phyloP scores from a whole-genome alignment of 441 rosid species.

The Erodium texanum region DNA sequence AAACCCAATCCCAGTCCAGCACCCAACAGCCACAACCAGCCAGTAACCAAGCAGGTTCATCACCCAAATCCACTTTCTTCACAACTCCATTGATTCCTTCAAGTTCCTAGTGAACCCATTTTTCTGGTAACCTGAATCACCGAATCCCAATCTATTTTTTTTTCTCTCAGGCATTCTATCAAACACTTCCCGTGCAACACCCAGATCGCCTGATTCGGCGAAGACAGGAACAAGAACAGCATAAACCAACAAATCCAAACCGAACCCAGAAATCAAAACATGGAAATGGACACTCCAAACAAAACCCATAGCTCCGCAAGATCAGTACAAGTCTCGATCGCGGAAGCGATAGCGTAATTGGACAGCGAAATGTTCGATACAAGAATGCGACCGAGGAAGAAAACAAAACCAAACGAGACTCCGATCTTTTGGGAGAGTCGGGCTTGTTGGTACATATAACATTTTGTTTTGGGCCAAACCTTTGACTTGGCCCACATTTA shows the following conservation, averaged over 20 bases:
- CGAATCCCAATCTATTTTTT: slow-evolving; percentile 70
- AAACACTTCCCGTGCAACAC: slow-evolving; percentile 53
- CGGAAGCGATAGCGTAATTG: slow-evolving; percentile 64
- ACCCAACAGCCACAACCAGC: slow-evolving; percentile 65
- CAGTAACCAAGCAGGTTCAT: slow-evolving; percentile 52
- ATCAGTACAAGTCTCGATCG: slow-evolving; percentile 58
- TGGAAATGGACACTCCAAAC: slow-evolving; percentile 54
- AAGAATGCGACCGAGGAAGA: slow-evolving; percentile 50
- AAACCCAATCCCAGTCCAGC: slow-evolving; percentile 41
- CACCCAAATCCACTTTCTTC: slow-evolving; percentile 9
- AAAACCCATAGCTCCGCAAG: slow-evolving; percentile 31
- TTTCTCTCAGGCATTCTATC: slow-evolving; percentile 49
- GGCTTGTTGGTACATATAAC: neutral
- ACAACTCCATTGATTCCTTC: slow-evolving; percentile 38
- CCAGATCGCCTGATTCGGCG: slow-evolving; percentile 35
- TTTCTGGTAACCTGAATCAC: slow-evolving; percentile 70
- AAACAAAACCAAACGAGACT: slow-evolving; percentile 36
- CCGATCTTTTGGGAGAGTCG: slow-evolving; percentile 29
- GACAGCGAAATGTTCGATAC: slow-evolving; percentile 33
- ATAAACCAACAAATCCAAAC: slow-evolving; percentile 52
- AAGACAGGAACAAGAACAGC: slow-evolving; percentile 56
- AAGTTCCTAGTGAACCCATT: slow-evolving; percentile 56
- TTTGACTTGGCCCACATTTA: neutral
- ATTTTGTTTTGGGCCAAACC: no score
- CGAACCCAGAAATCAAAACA: slow-evolving; percentile 41